These are phyloP conservation scores for Chalciporus sp. DNA, from an alignment of 1,284 basidiomycete species.

Conservation along the genomic window DNA sequence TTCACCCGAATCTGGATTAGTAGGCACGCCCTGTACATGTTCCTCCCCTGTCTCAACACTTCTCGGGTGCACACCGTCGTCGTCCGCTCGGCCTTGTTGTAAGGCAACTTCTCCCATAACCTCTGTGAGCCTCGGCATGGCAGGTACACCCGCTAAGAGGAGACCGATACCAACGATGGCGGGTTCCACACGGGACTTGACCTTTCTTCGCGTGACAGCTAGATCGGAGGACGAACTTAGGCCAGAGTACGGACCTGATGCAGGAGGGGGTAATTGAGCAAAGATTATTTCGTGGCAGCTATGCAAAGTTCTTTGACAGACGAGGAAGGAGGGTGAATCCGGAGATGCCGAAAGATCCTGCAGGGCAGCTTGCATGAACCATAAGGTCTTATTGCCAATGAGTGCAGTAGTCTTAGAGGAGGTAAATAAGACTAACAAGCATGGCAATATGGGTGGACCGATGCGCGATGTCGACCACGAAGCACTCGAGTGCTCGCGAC, in stretches of 20 bases:
- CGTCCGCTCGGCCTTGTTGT: constrained; percentile 81
- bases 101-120: constrained; percentile 84
- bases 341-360: constrained; percentile 76
- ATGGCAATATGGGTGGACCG: constrained; percentile 93
- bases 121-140: constrained; percentile 73
- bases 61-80: constrained; percentile 49
- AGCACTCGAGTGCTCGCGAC: constrained; percentile 89
- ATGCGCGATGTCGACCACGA: constrained; percentile 85
- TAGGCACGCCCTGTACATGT: constrained; percentile 15
- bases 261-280: constrained; percentile 76
- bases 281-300: constrained; percentile 98
- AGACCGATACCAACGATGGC: constrained; percentile 87
- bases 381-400: constrained; percentile 70
- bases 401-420: constrained; percentile 19
- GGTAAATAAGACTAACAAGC: constrained; percentile 64
- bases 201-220: constrained; percentile 59
- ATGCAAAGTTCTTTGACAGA: constrained; percentile 92
- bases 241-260: constrained; percentile 64
- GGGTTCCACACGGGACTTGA: constrained; percentile 74
- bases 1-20: constrained; percentile 38
- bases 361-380: constrained; percentile 97
- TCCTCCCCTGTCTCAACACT: constrained; percentile 52
- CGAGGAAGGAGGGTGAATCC: constrained; percentile 81
- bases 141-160: constrained; percentile 77
- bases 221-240: constrained; percentile 49